Conservation (phyloP, 2,329 filamentous ascomycete genomes). For the Acephala macrosclerotiorum region DNA sequence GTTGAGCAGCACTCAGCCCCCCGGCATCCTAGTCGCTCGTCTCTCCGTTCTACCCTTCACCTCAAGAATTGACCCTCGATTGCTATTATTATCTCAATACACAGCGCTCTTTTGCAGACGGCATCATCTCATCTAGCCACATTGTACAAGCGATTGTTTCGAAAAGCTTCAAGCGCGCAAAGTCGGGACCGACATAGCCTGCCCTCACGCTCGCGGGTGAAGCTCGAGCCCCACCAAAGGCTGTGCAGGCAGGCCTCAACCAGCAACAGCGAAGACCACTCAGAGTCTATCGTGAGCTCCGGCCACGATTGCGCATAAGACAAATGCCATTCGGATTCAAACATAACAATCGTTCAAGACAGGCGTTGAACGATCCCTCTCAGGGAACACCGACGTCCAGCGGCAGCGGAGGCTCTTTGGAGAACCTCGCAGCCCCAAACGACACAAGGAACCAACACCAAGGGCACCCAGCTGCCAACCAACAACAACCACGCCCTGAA, state of each 20-base stretch:
- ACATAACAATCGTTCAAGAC: constrained; percentile 44
- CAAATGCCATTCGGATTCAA: constrained; percentile 44
- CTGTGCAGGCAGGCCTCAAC: constrained; percentile 11
- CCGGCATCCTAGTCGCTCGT: constrained; percentile 14
- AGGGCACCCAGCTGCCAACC: constrained; percentile 14
- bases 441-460: constrained; percentile 31
- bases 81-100: constrained; percentile 34
- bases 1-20: constrained; percentile 23
- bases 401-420: constrained; percentile 18
- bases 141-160: constrained; percentile 28
- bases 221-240: constrained; percentile 11
- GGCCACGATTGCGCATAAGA: constrained; percentile 35
- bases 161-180: constrained; percentile 21
- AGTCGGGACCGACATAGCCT: constrained; percentile 13
- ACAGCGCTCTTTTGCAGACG: background rate
- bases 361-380: constrained; percentile 41
- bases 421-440: constrained; percentile 23
- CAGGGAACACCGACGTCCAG: constrained; percentile 18
- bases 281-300: constrained; percentile 36
- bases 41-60: constrained; percentile 19
- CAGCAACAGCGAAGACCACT: constrained; percentile 13
- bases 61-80: constrained; percentile 6
- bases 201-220: constrained; percentile 16
- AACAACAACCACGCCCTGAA: constrained; percentile 26
- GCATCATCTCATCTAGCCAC: constrained; percentile 26